Evolutionary conservation across 2,329 filamentous ascomycete species (phyloP).

Genomic region (Fonsecaea erecta): DNA sequence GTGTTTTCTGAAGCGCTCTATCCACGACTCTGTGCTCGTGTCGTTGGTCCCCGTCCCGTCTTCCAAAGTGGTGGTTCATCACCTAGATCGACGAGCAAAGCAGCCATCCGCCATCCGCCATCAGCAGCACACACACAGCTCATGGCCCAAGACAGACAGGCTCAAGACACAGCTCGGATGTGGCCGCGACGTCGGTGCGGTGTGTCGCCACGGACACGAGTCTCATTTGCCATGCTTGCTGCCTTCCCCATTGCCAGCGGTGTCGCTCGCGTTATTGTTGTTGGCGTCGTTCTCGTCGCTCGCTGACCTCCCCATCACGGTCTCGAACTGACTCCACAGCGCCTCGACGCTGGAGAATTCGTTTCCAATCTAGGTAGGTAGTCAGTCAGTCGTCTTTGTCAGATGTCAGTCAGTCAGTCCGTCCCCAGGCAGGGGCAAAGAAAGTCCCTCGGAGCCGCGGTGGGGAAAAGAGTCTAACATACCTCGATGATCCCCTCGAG

Average conservation of each 20-base stretch:
- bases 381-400: too few species aligned
- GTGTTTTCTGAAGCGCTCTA: not conserved
- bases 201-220: not conserved
- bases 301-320: slow-evolving; percentile 80
- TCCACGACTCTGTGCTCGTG: not conserved
- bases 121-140: not conserved
- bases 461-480: slow-evolving; percentile 28
- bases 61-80: not conserved
- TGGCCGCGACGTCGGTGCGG: not conserved
- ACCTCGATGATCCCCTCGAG: slow-evolving; percentile 90
- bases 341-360: slow-evolving; percentile 97
- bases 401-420: not conserved
- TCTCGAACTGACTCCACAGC: slow-evolving; percentile 96
- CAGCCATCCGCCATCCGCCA: not conserved
- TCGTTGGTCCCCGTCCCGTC: not conserved
- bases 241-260: not conserved
- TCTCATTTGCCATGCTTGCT: not conserved
- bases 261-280: not conserved
- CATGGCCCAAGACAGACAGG: not conserved
- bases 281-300: slow-evolving; percentile 9
- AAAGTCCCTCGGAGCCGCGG: too few species aligned
- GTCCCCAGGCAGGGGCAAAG: not conserved
- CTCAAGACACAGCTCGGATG: not conserved
- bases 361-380: slow-evolving; percentile 86
- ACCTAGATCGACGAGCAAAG: not conserved